Evolutionary conservation across 257 asterid species (phyloP).

Genomic region (Capsicum baccatum): DNA sequence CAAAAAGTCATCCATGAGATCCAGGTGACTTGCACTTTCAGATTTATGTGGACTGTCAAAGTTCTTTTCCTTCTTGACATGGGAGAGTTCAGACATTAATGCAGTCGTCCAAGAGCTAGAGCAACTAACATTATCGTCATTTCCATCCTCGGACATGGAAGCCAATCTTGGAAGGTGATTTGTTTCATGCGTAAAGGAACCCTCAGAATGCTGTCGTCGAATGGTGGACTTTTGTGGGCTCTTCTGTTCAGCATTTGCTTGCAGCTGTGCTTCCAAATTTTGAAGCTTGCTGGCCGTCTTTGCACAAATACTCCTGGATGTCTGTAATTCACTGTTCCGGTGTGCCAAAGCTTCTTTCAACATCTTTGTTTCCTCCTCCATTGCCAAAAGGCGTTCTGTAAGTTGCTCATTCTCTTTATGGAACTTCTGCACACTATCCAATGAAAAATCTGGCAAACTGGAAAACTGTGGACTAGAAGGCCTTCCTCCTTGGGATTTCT

Average conservation of each 20-base stretch:
- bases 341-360: conserved; percentile 89
- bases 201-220: conserved; percentile 44
- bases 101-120: conserved; percentile 79
- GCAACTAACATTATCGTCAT: conserved; percentile 71
- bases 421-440: conserved; percentile 66
- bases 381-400: conserved; percentile 73
- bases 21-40: conserved; percentile 64
- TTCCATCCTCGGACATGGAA: conserved; percentile 84
- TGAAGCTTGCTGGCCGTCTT: conserved; percentile 82
- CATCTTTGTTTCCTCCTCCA: conserved; percentile 98
- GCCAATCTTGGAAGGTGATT: conserved; percentile 65
- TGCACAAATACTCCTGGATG: conserved; percentile 74
- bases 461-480: conserved; percentile 69
- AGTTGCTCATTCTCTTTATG: conserved; percentile 74
- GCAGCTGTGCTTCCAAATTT: conserved; percentile 71
- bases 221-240: conserved; percentile 48
- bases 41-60: conserved; percentile 57
- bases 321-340: conserved; percentile 87
- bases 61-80: conserved; percentile 68
- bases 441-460: conserved; percentile 61
- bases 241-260: conserved; percentile 57
- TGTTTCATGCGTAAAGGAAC: conserved; percentile 47
- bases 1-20: conserved; percentile 95
- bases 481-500: conserved; percentile 71
- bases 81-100: conserved; percentile 60